These are phyloP conservation scores for Symbiodinium pilosum DNA, from an alignment of 73 alveolate genomes.

Conservation along the genomic window DNA sequence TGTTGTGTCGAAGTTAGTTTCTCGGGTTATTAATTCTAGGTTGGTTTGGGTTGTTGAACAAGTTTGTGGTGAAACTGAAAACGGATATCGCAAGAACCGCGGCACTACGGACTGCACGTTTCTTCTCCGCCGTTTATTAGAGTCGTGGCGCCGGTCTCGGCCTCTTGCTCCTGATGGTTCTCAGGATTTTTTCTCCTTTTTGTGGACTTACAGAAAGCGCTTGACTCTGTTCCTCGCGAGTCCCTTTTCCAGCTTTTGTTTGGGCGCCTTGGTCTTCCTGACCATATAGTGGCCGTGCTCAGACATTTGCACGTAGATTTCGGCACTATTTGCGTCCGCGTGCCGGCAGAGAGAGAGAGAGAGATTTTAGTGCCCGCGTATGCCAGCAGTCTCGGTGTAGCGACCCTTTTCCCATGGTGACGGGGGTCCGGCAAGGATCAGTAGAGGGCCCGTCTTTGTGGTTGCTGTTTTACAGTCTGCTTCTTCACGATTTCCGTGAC, in stretches of 20 bases:
- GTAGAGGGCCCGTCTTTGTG: slow-evolving; percentile 28
- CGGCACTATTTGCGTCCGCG: background rate
- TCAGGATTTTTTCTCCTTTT: background rate
- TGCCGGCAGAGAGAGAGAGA: background rate
- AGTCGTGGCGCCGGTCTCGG: no score
- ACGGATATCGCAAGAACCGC: background rate
- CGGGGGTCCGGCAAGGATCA: slow-evolving; percentile 38
- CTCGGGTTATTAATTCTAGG: background rate
- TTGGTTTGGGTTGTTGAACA: background rate
- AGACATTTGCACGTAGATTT: no score
- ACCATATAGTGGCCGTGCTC: background rate
- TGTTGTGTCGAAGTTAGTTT: background rate
- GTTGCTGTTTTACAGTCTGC: background rate
- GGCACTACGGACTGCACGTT: background rate
- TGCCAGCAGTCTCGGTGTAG: background rate
- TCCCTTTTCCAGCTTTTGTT: background rate
- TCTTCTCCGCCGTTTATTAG: background rate
- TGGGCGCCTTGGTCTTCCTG: background rate
- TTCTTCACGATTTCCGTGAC: background rate
- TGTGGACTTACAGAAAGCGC: background rate
- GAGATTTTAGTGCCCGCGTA: no score
- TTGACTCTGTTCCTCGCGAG: background rate
- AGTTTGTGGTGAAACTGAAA: background rate
- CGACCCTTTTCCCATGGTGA: background rate
- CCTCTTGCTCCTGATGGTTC: background rate